Base-by-base conservation (phyloP, 2,329 filamentous ascomycete genomes). In the Ambrosiella beaveri region DNA sequence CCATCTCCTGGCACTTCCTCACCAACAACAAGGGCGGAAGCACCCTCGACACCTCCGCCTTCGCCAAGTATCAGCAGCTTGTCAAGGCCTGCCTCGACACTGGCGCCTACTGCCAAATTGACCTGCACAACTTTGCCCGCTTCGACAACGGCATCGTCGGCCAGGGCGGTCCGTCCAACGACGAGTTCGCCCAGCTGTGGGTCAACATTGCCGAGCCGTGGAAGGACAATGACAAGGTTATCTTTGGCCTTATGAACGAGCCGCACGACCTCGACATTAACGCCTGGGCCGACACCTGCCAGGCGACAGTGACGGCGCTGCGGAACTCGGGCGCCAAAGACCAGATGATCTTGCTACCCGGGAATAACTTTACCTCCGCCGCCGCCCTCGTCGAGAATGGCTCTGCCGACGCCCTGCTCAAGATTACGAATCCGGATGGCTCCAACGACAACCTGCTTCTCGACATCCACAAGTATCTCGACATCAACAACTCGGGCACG, bases 221-320 rank as follows among this genome's bases (percentile, higher is more conserved):
- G 67, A 74, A 72, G 19, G 64, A 65, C 5, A 68, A 79, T 54
- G 65, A 72, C 41, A 79, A 76, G 61, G 68, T 86, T 35, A 72
- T 77, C 2, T 83, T 86, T 62, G 81, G 80, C 12, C 65, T 86
- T 50, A 85, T 86, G 81, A 86, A 86, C 68, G 83, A 82, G 68
- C 82, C 82, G 6, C 80, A 84, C 66, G 76, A 80, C 56, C 67
- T 78, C 58, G 74, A 81, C 63, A 71, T 83, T 62, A 66, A 65
- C 35, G 66, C 69, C 1, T 86, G 82, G 82, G 80, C 77, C 0
- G 66, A 72, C 3, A 80, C 78, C 0, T 77, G 79, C 61, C 83
- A 86, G 65, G 73, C 72, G 11, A 80, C 73, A 13, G 82, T 87
- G 1, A 81, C 76, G 0, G 82, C 80, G 2, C 85, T 87, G 63